A percentile compares a stretch with the other conserved stretches of the same genome.
phyloP scores from a whole-genome alignment of 1,139 yeast species.

The Lodderomyces theae region DNA sequence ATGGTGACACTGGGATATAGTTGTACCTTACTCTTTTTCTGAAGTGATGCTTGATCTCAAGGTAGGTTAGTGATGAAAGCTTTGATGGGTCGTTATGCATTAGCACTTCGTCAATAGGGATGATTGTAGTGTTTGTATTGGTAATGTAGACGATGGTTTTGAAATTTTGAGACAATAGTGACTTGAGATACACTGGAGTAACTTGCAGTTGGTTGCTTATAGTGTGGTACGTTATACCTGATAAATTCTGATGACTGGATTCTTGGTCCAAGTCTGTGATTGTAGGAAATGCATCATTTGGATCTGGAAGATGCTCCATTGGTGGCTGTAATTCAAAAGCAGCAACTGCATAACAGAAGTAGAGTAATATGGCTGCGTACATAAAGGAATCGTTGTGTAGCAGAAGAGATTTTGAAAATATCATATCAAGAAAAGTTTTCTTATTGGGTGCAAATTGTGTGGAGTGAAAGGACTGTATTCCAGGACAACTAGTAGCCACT shows the following conservation, averaged over 20 bases:
- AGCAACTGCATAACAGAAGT: neutral
- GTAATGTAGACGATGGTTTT: constrained; percentile 9
- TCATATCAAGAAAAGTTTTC: neutral
- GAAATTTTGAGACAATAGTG: constrained; percentile 6
- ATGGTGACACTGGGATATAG: constrained; percentile 12
- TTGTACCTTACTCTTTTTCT: neutral
- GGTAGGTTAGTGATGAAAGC: constrained; percentile 1
- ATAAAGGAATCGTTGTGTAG: neutral
- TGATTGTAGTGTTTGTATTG: constrained; percentile 12
- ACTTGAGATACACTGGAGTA: neutral
- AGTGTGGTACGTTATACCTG: constrained; percentile 5
- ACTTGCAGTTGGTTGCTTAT: neutral
- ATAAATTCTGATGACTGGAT: neutral
- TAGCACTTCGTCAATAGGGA: constrained; percentile 10
- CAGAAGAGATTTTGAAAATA: neutral
- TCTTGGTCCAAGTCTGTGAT: constrained; percentile 2
- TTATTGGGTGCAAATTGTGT: constrained; percentile 2
- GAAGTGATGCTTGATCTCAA: constrained; percentile 8
- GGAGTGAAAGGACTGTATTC: too few species aligned
- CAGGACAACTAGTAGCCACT: too few species aligned
- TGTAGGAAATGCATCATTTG: neutral
- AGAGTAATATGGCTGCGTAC: neutral
- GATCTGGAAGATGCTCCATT: neutral
- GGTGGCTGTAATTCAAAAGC: neutral
- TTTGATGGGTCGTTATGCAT: neutral